phyloP scores from a whole-genome alignment of 148 eudicot species.

The Camellia japonica region DNA sequence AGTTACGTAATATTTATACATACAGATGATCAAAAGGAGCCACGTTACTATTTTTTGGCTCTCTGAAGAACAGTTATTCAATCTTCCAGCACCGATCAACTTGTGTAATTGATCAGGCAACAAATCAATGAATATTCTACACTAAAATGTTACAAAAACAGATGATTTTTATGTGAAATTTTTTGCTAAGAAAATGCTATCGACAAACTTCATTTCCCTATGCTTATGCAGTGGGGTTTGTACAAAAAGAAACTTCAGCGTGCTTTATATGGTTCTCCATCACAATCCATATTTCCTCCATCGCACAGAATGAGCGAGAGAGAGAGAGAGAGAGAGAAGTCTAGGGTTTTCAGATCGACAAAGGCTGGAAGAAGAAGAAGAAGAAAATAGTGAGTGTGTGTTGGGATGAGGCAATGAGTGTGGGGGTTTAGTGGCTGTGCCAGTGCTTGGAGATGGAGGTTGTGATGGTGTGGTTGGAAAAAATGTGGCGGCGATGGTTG shows the following conservation, averaged over 20 bases:
- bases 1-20: background rate
- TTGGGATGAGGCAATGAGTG: too few species aligned
- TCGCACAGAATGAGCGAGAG: too few species aligned
- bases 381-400: too few species aligned
- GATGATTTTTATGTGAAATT: background rate
- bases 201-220: background rate
- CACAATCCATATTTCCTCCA: too few species aligned
- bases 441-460: too few species aligned
- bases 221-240: background rate
- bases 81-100: conserved; percentile 12
- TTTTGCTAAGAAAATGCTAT: background rate
- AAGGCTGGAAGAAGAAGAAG: too few species aligned
- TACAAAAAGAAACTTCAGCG: background rate
- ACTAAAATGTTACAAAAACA: background rate
- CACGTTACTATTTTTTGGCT: background rate
- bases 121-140: background rate
- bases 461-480: too few species aligned
- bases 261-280: too few species aligned
- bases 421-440: too few species aligned
- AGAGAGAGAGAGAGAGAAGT: too few species aligned
- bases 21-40: background rate
- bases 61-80: background rate
- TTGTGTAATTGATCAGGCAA: conserved; percentile 2
- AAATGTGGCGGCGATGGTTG: too few species aligned
- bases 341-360: too few species aligned